Conservation (phyloP, 768 basidiomycete genomes). For the Mycena vitilis region DNA sequence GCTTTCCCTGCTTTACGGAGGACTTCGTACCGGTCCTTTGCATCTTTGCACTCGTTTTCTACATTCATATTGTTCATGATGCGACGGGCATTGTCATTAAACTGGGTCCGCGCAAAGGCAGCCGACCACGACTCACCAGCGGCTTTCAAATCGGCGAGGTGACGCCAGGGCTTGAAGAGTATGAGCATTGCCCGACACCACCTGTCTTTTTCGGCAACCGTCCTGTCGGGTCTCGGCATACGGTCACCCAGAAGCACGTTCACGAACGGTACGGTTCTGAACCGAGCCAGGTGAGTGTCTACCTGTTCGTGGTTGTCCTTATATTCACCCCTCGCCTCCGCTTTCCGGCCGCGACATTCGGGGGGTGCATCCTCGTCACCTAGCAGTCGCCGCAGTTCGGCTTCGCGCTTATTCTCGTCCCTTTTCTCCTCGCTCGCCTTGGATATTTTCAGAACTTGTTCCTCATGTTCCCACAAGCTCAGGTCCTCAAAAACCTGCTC, state of each 20-base stretch:
- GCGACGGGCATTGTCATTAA: not conserved
- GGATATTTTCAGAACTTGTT: no score
- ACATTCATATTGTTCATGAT: conserved; percentile 5
- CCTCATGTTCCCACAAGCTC: not conserved
- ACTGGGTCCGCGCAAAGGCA: not conserved
- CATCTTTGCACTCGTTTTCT: conserved; percentile 16
- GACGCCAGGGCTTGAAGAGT: conserved; percentile 2
- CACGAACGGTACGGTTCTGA: not conserved
- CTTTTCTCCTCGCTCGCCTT: no score
- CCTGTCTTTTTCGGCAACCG: not conserved
- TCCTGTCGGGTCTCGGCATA: not conserved
- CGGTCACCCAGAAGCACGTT: not conserved
- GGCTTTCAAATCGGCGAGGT: not conserved
- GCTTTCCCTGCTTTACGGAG: not conserved
- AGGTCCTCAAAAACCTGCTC: not conserved
- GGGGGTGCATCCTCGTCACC: no score
- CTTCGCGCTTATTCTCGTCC: no score
- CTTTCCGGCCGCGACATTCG: not conserved
- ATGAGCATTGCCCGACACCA: conserved; percentile 15
- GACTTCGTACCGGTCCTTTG: not conserved
- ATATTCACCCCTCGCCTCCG: not conserved
- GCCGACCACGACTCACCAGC: no score
- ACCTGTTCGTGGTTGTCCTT: not conserved
- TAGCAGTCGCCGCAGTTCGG: no score
- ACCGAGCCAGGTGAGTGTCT: not conserved